Evolutionary conservation across 495 filamentous ascomycete species (phyloP).

Genomic region (Sabuloglossum arenarium): DNA sequence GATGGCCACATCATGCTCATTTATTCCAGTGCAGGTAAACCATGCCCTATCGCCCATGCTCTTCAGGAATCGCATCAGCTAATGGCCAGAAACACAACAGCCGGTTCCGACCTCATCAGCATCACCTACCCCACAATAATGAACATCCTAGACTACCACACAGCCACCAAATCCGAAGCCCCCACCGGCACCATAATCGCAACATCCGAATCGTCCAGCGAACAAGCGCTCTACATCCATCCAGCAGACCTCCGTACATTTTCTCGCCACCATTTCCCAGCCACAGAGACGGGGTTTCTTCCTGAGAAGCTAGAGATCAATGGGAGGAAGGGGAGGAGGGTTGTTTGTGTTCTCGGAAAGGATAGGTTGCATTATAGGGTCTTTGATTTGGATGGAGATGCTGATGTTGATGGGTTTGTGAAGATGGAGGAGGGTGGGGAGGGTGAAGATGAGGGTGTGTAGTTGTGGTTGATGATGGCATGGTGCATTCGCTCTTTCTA

Average conservation of each 20-base stretch:
- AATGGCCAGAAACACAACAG: background rate
- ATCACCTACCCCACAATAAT: background rate
- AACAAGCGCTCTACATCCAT: background rate
- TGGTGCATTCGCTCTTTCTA: too few relatives aligned
- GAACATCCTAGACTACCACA: background rate
- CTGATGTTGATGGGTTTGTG: slow-evolving; percentile 9
- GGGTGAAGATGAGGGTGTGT: slow-evolving; percentile 5
- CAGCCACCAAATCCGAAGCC: background rate
- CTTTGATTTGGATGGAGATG: slow-evolving; percentile 28
- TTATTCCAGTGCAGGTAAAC: slow-evolving; percentile 23
- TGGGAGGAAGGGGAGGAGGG: slow-evolving; percentile 29
- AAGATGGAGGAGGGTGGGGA: background rate
- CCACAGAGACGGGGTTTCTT: slow-evolving; percentile 10
- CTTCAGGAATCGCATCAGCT: background rate
- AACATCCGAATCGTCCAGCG: background rate
- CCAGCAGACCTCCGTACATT: background rate
- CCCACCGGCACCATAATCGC: background rate
- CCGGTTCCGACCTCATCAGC: background rate
- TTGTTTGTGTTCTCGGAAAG: slow-evolving; percentile 32
- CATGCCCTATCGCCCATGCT: background rate
- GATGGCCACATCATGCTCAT: slow-evolving; percentile 31
- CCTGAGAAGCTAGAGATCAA: slow-evolving; percentile 31
- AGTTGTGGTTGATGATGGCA: too few relatives aligned
- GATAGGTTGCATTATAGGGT: slow-evolving; percentile 34
- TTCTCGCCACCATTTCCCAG: background rate